Percentiles rank a stretch among this genome's conserved stretches.
Conservation (phyloP, 805 yeast genomes). For the Metschnikowia henanensis region DNA sequence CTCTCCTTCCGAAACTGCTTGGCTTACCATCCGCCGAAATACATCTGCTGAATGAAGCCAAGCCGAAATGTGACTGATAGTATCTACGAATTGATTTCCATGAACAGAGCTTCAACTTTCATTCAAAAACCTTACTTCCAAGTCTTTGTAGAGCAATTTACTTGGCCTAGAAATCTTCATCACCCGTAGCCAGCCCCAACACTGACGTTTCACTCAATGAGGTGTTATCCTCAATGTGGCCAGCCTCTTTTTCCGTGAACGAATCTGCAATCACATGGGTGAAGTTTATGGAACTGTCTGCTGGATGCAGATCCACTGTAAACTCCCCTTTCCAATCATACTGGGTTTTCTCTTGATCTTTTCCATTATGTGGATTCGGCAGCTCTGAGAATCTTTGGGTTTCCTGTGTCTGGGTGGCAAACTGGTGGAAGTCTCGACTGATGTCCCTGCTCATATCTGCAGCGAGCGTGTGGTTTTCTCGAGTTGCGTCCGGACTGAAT, state of each 20-base stretch:
- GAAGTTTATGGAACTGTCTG: slow-evolving; percentile 4
- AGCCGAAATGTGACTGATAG: no score
- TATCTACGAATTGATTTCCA: no score
- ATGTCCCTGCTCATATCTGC: slow-evolving; percentile 9
- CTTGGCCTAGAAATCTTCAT: no score
- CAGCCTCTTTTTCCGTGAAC: background rate
- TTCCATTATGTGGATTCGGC: no score
- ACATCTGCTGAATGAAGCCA: background rate
- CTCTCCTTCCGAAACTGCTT: slow-evolving; percentile 5
- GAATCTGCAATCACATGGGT: slow-evolving; percentile 1
- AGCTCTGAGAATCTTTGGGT: background rate
- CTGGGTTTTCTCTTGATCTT: no score
- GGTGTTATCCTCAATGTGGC: background rate
- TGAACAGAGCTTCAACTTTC: no score
- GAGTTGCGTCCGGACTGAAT: slow-evolving; percentile 15
- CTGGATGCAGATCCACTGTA: slow-evolving; percentile 4
- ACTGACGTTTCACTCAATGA: background rate
- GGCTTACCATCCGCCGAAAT: slow-evolving; percentile 1
- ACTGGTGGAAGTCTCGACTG: slow-evolving; percentile 12
- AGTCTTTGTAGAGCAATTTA: no score
- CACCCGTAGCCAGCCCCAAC: no score
- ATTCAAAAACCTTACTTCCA: no score
- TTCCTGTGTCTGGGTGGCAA: slow-evolving; percentile 14
- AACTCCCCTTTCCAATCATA: slow-evolving; percentile 2
- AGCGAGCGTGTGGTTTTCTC: slow-evolving; percentile 8